Base-by-base conservation (phyloP, 805 yeast genomes). In the Candida parachauliodes region DNA sequence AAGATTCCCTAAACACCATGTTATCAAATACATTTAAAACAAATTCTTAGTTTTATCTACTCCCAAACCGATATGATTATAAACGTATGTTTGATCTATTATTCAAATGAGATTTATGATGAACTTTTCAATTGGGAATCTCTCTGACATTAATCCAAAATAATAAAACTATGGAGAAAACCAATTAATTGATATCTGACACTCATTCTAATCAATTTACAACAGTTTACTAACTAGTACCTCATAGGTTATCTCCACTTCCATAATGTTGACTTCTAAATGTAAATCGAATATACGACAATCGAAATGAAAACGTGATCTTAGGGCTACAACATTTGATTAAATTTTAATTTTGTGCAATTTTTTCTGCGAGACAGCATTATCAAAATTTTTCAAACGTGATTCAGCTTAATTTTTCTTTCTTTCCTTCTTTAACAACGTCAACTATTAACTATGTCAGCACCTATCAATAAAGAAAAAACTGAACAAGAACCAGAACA, bases 381-480 rank as follows among this genome's bases (percentile, higher is more conserved):
- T 34, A 46, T 39, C 28, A 34, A 35, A 40, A 42, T 29, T 47
- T 48, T 47, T 50, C 51, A 40, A 31, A 21, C 28, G 32, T 15
- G 14, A 3, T 29, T 28, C 14, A n/a, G 3, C n/a, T n/a, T n/a
- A n/a, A n/a, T 20, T 28, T 24, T 27, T 28, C 32, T 29, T 33
- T 44, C 31, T 28, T 23, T 21, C 10, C 22, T 42, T 47, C 59
- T 50, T 38, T 54, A 55, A 57, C 70, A 62, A 63, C 69, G 69
- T 58, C 68, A 52, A 20, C 36, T 46, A 50, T 41, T 43, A 53
- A 70, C 54, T 59, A 85, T 85, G 93, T 81, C 89, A 72, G 85
- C 82, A 72, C 71, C 64, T 57, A 72, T 78, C 65, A 78, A 81
- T 72, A 82, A 84, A 79, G 93, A 85, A 71, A 87, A 87, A 72